A percentile compares a stretch with the other conserved stretches of the same genome.
phyloP scores from a whole-genome alignment of 768 basidiomycete species.

The Coprinellus aureogranulatus region DNA sequence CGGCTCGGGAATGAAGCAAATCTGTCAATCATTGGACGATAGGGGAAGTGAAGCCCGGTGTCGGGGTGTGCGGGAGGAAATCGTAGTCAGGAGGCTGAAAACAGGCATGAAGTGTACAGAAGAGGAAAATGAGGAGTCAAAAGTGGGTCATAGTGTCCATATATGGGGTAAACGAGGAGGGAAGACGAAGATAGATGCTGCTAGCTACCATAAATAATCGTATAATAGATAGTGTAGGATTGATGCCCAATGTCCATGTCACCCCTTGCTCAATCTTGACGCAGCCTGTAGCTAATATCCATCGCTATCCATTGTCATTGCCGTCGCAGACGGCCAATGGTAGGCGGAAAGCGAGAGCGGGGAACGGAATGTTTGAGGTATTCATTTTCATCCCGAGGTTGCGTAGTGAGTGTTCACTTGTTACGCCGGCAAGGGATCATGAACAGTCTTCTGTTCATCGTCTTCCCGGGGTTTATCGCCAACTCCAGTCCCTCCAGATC shows the following conservation, averaged over 20 bases:
- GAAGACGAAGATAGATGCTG: constrained; percentile 21
- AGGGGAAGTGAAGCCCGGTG: too few species aligned
- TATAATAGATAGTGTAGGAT: constrained; percentile 4
- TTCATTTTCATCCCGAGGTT: too few species aligned
- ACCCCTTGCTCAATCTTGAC: background rate
- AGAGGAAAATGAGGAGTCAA: background rate
- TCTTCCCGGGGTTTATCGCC: background rate
- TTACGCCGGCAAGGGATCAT: background rate
- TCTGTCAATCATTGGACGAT: too few species aligned
- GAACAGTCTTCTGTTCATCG: background rate
- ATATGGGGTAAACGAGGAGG: constrained; percentile 12
- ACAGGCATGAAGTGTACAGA: background rate
- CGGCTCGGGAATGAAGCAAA: too few species aligned
- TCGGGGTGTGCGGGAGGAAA: background rate
- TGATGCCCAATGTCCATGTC: background rate
- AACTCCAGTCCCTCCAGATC: background rate
- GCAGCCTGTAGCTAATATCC: background rate
- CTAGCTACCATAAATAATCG: constrained; percentile 15
- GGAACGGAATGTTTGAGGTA: background rate
- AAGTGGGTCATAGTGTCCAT: background rate
- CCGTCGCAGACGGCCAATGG: too few species aligned
- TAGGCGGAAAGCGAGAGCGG: background rate
- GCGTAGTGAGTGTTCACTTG: background rate
- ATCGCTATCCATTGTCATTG: background rate
- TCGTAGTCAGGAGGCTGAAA: background rate